These are phyloP conservation scores for Chytridium lagenaria DNA, from an alignment of 371 early-diverging fungal genomes.

Conservation along the genomic window DNA sequence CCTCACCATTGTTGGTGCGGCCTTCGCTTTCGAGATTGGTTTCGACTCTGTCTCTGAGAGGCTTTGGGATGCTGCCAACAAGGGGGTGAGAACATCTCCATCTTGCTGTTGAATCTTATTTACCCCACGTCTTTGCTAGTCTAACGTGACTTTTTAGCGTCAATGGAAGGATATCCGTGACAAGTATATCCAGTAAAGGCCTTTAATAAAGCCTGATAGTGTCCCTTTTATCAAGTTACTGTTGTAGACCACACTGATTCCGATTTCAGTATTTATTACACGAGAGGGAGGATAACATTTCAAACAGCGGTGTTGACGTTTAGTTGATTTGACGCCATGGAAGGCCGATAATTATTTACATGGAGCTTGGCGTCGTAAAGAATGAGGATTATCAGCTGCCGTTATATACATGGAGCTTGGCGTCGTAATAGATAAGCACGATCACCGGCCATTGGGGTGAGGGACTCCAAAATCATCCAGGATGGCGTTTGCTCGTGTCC, in stretches of 20 bases:
- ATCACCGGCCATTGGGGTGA: background rate
- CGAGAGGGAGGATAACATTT: too few species aligned
- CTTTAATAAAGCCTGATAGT: constrained; percentile 7
- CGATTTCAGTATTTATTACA: too few species aligned
- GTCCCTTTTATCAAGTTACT: too few species aligned
- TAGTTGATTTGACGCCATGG: too few species aligned
- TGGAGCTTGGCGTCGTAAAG: background rate
- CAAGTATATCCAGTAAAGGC: constrained; percentile 62
- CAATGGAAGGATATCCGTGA: constrained; percentile 81
- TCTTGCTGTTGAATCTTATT: too few species aligned
- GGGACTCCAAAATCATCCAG: constrained; percentile 14
- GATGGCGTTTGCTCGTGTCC: background rate
- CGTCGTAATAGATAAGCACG: too few species aligned
- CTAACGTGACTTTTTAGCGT: constrained; percentile 44
- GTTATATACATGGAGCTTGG: too few species aligned
- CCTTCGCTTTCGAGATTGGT: constrained; percentile 79
- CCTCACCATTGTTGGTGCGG: constrained; percentile 70
- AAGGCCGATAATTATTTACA: background rate
- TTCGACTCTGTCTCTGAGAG: constrained; percentile 72
- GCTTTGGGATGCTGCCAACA: constrained; percentile 81
- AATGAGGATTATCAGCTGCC: background rate
- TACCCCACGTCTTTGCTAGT: too few species aligned
- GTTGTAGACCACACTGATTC: too few species aligned
- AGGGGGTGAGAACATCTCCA: constrained; percentile 76
- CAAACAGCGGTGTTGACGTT: too few species aligned